phyloP scores from a whole-genome alignment of 371 early-diverging fungal species.

The Mucor racemosus region DNA sequence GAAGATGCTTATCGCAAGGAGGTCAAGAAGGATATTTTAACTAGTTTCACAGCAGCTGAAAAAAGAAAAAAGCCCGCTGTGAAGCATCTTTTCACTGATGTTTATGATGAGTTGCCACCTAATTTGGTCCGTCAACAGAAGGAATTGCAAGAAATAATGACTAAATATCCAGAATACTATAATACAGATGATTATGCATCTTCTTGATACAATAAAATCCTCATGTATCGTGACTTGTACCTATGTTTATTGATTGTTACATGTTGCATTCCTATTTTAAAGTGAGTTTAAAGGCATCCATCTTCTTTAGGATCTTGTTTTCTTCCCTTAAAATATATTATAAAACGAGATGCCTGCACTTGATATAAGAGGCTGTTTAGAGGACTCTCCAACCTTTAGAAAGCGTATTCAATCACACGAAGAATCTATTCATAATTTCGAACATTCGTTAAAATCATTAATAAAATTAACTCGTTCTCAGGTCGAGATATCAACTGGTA shows the following conservation, averaged over 20 bases:
- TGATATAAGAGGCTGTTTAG: constrained; percentile 62
- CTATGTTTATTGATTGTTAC: constrained; percentile 1
- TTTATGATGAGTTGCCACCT: constrained; percentile 87
- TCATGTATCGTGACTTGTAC: neutral
- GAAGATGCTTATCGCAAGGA: constrained; percentile 70
- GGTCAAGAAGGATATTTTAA: constrained; percentile 73
- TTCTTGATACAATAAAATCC: constrained; percentile 6
- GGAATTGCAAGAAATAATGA: constrained; percentile 77
- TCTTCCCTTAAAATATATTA: constrained; percentile 2
- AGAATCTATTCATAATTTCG: constrained; percentile 62
- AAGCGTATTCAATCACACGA: constrained; percentile 61
- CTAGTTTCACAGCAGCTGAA: constrained; percentile 85
- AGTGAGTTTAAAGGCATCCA: neutral
- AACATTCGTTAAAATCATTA: constrained; percentile 54
- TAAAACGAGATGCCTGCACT: constrained; percentile 48
- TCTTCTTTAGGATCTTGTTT: neutral
- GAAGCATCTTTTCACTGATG: constrained; percentile 88
- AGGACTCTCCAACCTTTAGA: constrained; percentile 65
- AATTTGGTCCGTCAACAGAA: constrained; percentile 76
- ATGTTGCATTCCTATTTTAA: neutral
- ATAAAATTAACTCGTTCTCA: constrained; percentile 60
- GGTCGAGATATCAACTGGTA: constrained; percentile 61
- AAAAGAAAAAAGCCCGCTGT: constrained; percentile 86
- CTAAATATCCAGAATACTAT: constrained; percentile 91
- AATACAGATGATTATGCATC: constrained; percentile 55